Conservation (phyloP, 345 rosid species). For the Gossypium turneri region DNA sequence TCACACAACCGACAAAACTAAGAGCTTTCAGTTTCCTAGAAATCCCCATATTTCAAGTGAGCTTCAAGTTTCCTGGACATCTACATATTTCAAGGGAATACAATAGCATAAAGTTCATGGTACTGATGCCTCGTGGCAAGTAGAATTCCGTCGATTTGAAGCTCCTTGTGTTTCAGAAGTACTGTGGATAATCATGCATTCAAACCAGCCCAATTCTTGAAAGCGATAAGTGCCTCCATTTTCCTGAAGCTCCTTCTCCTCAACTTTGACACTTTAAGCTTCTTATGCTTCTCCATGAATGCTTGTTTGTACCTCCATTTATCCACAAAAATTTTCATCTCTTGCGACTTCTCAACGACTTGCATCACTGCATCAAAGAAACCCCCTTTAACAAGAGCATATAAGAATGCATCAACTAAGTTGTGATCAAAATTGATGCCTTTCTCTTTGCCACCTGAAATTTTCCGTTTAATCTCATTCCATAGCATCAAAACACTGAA, state of each 20-base stretch:
- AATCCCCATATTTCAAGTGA: not conserved
- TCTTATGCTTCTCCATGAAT: constrained; percentile 94
- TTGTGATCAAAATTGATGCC: constrained; percentile 54
- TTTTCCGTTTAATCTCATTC: constrained; percentile 79
- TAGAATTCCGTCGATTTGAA: not conserved
- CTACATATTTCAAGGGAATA: constrained; percentile 2
- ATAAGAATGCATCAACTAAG: constrained; percentile 84
- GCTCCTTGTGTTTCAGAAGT: not conserved
- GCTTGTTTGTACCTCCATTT: constrained; percentile 98
- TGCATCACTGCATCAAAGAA: constrained; percentile 97
- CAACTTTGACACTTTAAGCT: constrained; percentile 76
- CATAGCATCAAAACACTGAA: constrained; percentile 69
- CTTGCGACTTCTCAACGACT: constrained; percentile 85
- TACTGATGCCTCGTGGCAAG: not conserved
- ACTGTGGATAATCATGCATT: constrained; percentile 40
- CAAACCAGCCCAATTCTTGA: constrained; percentile 97
- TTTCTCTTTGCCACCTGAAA: constrained; percentile 47
- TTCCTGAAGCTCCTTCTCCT: constrained; percentile 80
- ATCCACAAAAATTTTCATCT: constrained; percentile 87
- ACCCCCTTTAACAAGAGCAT: constrained; percentile 89
- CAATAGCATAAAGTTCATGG: not conserved
- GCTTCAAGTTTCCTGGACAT: not conserved
- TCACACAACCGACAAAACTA: not conserved
- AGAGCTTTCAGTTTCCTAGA: not conserved
- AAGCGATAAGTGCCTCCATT: constrained; percentile 90